Conservation (phyloP, 2,329 filamentous ascomycete genomes). For the Trichophyton simii region DNA sequence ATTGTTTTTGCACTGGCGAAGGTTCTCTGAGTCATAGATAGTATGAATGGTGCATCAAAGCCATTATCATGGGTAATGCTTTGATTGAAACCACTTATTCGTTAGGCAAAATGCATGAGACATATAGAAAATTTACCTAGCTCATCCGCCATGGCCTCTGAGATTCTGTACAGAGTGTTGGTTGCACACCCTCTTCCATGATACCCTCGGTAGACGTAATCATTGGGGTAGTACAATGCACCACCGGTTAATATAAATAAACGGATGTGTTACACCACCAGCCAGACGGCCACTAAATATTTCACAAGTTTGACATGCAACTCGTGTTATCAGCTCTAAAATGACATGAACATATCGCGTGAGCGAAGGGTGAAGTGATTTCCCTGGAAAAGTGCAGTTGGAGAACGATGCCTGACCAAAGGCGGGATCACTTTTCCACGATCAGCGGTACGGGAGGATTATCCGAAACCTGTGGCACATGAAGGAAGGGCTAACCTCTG, state of each 20-base stretch:
- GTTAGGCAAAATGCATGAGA: background rate
- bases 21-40: background rate
- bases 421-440: background rate
- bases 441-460: background rate
- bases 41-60: background rate
- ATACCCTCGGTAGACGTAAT: background rate
- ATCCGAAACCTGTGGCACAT: background rate
- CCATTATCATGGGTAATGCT: background rate
- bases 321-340: background rate
- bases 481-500: background rate
- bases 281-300: background rate
- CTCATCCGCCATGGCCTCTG: background rate
- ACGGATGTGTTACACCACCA: background rate
- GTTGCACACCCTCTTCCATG: background rate
- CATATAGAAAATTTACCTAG: background rate
- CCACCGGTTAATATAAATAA: background rate
- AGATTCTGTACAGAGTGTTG: background rate
- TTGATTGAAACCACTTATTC: background rate
- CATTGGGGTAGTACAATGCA: background rate
- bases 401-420: background rate
- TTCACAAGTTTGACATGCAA: background rate
- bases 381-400: background rate
- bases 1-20: background rate
- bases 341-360: background rate
- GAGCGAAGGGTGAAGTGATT: background rate